Percentiles rank a stretch among this genome's conserved stretches.
phyloP scores from a whole-genome alignment of 441 rosid species.

The Erodium chrysanthum region DNA sequence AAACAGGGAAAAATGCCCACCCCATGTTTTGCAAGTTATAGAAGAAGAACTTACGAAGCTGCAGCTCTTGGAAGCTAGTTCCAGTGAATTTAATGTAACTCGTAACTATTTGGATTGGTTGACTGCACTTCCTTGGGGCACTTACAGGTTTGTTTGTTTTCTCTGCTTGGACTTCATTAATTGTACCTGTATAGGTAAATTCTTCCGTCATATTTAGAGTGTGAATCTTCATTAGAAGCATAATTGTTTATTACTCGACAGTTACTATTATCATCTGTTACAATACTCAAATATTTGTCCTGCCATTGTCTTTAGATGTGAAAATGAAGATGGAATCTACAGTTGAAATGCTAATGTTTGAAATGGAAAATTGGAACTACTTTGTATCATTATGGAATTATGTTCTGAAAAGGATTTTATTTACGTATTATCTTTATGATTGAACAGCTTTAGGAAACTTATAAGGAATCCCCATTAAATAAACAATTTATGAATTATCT shows the following conservation, averaged over 20 bases:
- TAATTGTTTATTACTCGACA: too few species aligned
- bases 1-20: conserved; percentile 69
- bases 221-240: too few species aligned
- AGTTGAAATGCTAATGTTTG: too few species aligned
- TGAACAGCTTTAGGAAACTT: neutral
- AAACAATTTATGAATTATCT: neutral
- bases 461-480: neutral
- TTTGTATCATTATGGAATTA: neutral
- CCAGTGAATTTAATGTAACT: conserved; percentile 96
- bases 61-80: conserved; percentile 88
- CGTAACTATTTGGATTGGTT: conserved; percentile 91
- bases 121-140: conserved; percentile 90
- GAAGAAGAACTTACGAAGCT: conserved; percentile 84
- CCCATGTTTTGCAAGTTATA: conserved; percentile 73
- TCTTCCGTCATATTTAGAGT: too few species aligned
- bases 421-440: too few species aligned
- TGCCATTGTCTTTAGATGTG: neutral
- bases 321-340: neutral
- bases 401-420: neutral
- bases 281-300: neutral
- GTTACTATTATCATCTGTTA: too few species aligned
- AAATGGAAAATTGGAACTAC: too few species aligned
- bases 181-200: too few species aligned
- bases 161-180: too few species aligned
- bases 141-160: conserved; percentile 45